phyloP scores from a whole-genome alignment of 176 grass and related monocot species.

The Bothriochloa decipiens region DNA sequence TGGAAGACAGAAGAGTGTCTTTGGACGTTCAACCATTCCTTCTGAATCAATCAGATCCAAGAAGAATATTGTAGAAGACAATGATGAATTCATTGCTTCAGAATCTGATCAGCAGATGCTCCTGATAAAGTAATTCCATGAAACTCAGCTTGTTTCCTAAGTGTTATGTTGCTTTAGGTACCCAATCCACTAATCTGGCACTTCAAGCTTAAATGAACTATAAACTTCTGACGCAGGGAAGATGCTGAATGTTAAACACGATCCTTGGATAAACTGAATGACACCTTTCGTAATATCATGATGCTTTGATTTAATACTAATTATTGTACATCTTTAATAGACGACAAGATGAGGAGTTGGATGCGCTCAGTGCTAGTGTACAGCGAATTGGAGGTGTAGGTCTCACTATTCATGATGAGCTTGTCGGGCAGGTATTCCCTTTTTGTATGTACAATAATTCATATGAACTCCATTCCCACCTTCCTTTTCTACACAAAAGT shows the following conservation, averaged over 20 bases:
- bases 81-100: slow-evolving; percentile 90
- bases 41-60: slow-evolving; percentile 66
- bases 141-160: not conserved
- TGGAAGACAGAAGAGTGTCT: slow-evolving; percentile 59
- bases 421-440: slow-evolving; percentile 68
- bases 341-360: slow-evolving; percentile 90
- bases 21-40: slow-evolving; percentile 50
- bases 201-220: not conserved
- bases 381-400: slow-evolving; percentile 87
- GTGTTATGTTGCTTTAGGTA: not conserved
- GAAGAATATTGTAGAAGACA: slow-evolving; percentile 54
- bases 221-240: not conserved
- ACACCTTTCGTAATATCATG: not conserved
- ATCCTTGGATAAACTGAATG: slow-evolving; percentile 6
- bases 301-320: slow-evolving; percentile 2
- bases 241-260: not conserved
- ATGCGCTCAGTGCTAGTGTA: slow-evolving; percentile 87
- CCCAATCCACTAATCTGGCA: not conserved
- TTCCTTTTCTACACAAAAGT: not conserved
- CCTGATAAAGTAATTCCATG: slow-evolving; percentile 73
- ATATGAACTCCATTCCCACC: not conserved
- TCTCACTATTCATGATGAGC: slow-evolving; percentile 94
- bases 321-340: slow-evolving; percentile 34
- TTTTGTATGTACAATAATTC: not conserved
- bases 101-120: slow-evolving; percentile 96